Base-by-base conservation (phyloP, 768 basidiomycete genomes). In the Boletus vermiculosoides region DNA sequence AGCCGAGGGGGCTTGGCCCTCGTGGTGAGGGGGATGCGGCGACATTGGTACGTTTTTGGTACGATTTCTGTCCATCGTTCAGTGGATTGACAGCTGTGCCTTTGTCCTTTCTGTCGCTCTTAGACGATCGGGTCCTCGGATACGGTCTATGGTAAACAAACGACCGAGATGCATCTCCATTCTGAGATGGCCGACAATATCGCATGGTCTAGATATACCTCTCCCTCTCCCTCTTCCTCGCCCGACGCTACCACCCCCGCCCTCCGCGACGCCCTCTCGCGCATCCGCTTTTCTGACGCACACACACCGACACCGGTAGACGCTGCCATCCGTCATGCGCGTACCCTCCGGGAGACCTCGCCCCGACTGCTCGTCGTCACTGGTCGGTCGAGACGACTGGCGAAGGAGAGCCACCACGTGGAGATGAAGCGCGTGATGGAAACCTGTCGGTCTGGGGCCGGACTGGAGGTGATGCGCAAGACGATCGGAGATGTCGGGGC, bases 401-500 rank as follows among this genome's bases (percentile, higher is more conserved):
- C 88, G 4, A 82, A 83, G 25, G 87, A 89, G 73, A 80, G 85
- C 55, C 92, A 93, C 66, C 71, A 77, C 6, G 72, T 64, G 20
- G 94, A 97, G 74, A 71, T 94, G 54, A 83, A 83, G 60, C 74
- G 77, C 44, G 60, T 93, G 22, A 75, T 86, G 69, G 78, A 80
- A 16, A 80, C 83, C 60, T 56, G 48, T 40, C 56, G 53, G 48
- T 55, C 58, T 12, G 46, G 40, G 0, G 45, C 34, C 0, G 57
- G 57, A 0, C 5, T 50, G 5, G 71, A 70, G 25, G 59, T 59
- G 18, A 82, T 94, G 61, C 79, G 81, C 65, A 86, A 87, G 79
- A 92, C 93, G 16, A 79, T 96, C 40, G 95, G 95, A 7, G 92
- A 95, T 70, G 87, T 92, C 13, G 91, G 86, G 4, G 82, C 87